Conservation (phyloP, 257 asterid species). For the Rubia yunnanensis region DNA sequence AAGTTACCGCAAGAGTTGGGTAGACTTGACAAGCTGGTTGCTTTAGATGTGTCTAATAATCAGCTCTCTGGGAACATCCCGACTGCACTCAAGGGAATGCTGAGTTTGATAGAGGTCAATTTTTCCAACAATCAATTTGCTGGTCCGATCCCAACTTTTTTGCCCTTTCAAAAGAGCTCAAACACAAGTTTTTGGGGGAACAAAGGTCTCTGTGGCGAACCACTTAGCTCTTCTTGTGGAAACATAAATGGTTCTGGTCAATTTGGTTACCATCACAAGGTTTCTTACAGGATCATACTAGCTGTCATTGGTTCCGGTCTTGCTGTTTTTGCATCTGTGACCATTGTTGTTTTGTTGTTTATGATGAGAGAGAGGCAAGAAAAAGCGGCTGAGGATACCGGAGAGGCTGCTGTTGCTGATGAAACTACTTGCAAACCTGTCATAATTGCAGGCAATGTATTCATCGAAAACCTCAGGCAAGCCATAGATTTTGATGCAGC, state of each 20-base stretch:
- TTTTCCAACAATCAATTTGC: slow-evolving; percentile 70
- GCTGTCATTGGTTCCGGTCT: slow-evolving; percentile 86
- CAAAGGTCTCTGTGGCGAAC: slow-evolving; percentile 87
- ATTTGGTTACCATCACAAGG: slow-evolving; percentile 56
- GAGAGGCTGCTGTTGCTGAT: slow-evolving; percentile 30
- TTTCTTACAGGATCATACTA: slow-evolving; percentile 67
- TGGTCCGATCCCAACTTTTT: slow-evolving; percentile 73
- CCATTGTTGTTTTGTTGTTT: slow-evolving; percentile 64
- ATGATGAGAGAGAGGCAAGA: slow-evolving; percentile 95
- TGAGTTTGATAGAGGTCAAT: slow-evolving; percentile 84
- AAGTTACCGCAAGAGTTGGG: slow-evolving; percentile 78
- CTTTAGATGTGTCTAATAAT: slow-evolving; percentile 75
- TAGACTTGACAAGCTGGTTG: slow-evolving; percentile 80
- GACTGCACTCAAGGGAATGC: slow-evolving; percentile 63
- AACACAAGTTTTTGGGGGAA: slow-evolving; percentile 75
- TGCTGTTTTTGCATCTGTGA: slow-evolving; percentile 74
- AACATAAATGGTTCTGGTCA: slow-evolving; percentile 32
- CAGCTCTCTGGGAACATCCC: slow-evolving; percentile 83
- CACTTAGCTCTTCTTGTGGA: slow-evolving; percentile 53
- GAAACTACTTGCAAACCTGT: slow-evolving; percentile 41
- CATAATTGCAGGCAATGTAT: slow-evolving; percentile 72
- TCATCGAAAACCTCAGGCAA: slow-evolving; percentile 72
- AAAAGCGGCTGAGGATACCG: slow-evolving; percentile 46
- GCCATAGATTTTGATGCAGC: slow-evolving; percentile 83
- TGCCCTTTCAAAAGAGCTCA: slow-evolving; percentile 81